A percentile compares a stretch with the other conserved stretches of the same genome.
phyloP scores from a whole-genome alignment of 2,329 filamentous ascomycete genomes.

The Talaromyces sp. region DNA sequence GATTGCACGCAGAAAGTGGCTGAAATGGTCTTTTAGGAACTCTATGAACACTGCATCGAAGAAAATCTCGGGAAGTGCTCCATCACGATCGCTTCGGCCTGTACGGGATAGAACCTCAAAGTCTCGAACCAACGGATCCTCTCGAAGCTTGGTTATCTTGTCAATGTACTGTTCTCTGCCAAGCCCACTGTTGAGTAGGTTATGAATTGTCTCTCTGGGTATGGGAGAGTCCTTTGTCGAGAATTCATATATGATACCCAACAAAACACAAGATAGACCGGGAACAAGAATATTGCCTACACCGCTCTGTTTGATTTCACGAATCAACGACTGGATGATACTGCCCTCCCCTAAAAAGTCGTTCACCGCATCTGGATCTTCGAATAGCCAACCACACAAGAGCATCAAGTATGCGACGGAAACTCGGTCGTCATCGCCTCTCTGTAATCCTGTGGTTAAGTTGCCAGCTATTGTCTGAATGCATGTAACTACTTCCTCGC shows the following conservation, averaged over 20 bases:
- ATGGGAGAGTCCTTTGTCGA: constrained; percentile 96
- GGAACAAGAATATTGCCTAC: constrained; percentile 66
- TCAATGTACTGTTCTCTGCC: constrained; percentile 86
- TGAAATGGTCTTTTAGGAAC: constrained; percentile 95
- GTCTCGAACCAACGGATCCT: constrained; percentile 75
- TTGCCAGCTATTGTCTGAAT: constrained; percentile 86
- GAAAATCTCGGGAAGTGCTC: constrained; percentile 71
- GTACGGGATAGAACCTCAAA: constrained; percentile 82
- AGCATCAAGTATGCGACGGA: constrained; percentile 86
- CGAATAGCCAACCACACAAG: constrained; percentile 83
- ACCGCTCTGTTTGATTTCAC: constrained; percentile 63
- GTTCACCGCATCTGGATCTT: constrained; percentile 86
- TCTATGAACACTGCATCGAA: constrained; percentile 86
- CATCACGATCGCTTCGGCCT: constrained; percentile 50
- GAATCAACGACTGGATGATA: constrained; percentile 81
- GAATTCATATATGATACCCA: constrained; percentile 92
- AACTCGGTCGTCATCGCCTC: constrained; percentile 73
- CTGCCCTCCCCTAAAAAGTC: constrained; percentile 90
- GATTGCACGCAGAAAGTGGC: constrained; percentile 75
- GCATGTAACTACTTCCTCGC: constrained; percentile 92
- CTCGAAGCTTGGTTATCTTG: constrained; percentile 71
- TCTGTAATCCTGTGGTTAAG: constrained; percentile 73
- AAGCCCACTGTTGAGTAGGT: constrained; percentile 70
- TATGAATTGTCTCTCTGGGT: constrained; percentile 73
- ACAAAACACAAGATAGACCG: constrained; percentile 76